Conservation (phyloP, 768 basidiomycete species). For the Calocera viscosa region DNA sequence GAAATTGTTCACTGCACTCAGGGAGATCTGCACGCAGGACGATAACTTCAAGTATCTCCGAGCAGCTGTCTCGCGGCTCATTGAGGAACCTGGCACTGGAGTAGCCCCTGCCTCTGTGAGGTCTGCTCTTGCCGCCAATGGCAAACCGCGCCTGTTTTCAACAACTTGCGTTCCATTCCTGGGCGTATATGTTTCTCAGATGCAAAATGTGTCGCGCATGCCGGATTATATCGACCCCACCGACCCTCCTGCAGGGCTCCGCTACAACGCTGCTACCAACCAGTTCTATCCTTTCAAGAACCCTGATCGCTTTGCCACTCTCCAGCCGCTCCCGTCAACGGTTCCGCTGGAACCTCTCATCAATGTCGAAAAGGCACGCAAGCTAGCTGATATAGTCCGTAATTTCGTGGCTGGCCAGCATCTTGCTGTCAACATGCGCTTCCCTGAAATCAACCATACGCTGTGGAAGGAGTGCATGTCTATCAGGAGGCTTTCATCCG, state of each 20-base stretch:
- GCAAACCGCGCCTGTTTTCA: background rate
- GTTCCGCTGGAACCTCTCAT: constrained; percentile 76
- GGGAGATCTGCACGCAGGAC: constrained; percentile 45
- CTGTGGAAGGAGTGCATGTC: constrained; percentile 7
- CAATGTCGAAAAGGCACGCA: constrained; percentile 78
- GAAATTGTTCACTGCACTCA: constrained; percentile 61
- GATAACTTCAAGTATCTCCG: constrained; percentile 70
- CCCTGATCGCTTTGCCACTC: constrained; percentile 65
- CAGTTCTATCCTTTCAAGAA: constrained; percentile 58
- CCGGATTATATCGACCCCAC: constrained; percentile 78
- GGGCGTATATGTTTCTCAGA: constrained; percentile 69
- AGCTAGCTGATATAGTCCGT: constrained; percentile 70
- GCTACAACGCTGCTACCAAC: constrained; percentile 47
- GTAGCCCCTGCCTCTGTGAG: background rate
- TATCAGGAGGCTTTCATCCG: background rate
- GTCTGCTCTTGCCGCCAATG: background rate
- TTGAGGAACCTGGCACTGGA: background rate
- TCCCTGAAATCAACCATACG: background rate
- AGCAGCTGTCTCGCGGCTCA: constrained; percentile 26
- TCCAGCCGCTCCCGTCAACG: constrained; percentile 57
- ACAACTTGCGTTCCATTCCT: constrained; percentile 12
- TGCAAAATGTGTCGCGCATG: constrained; percentile 49
- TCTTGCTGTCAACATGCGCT: constrained; percentile 41
- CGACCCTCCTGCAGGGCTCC: constrained; percentile 54
- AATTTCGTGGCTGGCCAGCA: constrained; percentile 71